Percentiles rank a stretch among this genome's conserved stretches.
phyloP scores from a whole-genome alignment of 225 moss, liverwort and hornwort genomes.

The Neckera pumila region DNA sequence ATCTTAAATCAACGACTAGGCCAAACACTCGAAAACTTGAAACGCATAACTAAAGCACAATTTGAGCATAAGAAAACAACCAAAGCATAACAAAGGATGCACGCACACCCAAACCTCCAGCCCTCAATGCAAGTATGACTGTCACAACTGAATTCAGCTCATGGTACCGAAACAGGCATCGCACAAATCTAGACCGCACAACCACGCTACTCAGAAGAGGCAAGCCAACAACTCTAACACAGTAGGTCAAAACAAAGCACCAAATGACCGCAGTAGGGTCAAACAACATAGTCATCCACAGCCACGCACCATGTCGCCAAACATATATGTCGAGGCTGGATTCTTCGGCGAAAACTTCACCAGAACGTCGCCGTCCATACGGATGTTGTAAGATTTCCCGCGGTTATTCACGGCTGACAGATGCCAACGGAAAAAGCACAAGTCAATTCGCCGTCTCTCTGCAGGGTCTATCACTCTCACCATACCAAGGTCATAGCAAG shows the following conservation, averaged over 20 bases:
- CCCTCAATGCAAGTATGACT: neutral
- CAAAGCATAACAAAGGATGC: neutral
- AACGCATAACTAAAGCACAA: rapidly evolving
- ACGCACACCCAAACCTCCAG: neutral
- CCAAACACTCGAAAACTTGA: rapidly evolving
- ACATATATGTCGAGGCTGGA: slow-evolving; percentile 69
- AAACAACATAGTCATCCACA: neutral
- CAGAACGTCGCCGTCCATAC: slow-evolving; percentile 83
- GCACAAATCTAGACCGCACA: neutral
- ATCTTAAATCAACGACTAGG: neutral
- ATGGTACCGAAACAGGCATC: neutral
- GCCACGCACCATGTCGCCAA: slow-evolving; percentile 70
- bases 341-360: slow-evolving; percentile 96
- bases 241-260: neutral
- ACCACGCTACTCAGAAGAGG: neutral
- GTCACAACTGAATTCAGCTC: neutral
- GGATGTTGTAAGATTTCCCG: slow-evolving; percentile 88
- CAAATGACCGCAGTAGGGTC: neutral
- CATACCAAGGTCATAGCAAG: neutral
- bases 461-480: neutral
- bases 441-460: neutral
- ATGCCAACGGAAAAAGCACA: neutral
- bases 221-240: neutral
- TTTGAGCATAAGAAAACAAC: neutral
- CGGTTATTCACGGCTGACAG: slow-evolving; percentile 55